Percentiles rank a stretch among this genome's conserved stretches.
phyloP scores from a whole-genome alignment of 169 alveolate genomes.

The Cryptosporidium xiaoi region DNA sequence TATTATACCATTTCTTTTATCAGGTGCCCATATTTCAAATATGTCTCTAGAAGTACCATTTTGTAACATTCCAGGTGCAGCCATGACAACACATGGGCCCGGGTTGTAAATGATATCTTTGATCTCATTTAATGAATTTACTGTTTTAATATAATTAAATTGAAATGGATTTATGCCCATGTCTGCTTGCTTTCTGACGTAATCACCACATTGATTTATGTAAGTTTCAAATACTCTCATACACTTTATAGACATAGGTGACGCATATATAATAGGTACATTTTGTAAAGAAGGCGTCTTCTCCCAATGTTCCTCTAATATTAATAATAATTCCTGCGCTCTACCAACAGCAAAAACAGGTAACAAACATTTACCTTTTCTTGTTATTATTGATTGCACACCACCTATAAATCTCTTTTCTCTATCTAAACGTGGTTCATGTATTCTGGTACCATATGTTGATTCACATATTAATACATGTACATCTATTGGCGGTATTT shows the following conservation, averaged over 20 bases:
- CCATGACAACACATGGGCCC: conserved; percentile 96
- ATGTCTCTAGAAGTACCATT: conserved; percentile 95
- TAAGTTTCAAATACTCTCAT: conserved; percentile 94
- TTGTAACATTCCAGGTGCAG: conserved; percentile 99
- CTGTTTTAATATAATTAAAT: conserved; percentile 87
- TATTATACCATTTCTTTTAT: conserved; percentile 92
- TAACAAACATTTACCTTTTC: conserved; percentile 94
- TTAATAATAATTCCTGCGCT: conserved; percentile 95
- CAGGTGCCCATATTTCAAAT: conserved; percentile 95
- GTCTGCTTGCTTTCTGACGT: conserved; percentile 85
- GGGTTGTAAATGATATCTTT: conserved; percentile 76
- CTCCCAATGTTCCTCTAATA: conserved; percentile 96
- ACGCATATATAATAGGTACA: conserved; percentile 94
- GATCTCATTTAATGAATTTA: conserved; percentile 68
- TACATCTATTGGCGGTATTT: conserved; percentile 93
- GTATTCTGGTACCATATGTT: conserved; percentile 97
- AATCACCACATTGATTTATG: conserved; percentile 94
- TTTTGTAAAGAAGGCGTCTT: conserved; percentile 88
- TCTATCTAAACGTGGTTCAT: conserved; percentile 94
- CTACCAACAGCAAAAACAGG: conserved; percentile 96
- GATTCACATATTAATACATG: conserved; percentile 97
- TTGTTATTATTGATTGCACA: conserved; percentile 84
- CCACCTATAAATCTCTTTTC: conserved; percentile 91
- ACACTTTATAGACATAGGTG: conserved; percentile 94
- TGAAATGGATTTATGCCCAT: conserved; percentile 91